Conservation (phyloP, 495 filamentous ascomycete genomes). For the Annulohypoxylon moriforme region DNA sequence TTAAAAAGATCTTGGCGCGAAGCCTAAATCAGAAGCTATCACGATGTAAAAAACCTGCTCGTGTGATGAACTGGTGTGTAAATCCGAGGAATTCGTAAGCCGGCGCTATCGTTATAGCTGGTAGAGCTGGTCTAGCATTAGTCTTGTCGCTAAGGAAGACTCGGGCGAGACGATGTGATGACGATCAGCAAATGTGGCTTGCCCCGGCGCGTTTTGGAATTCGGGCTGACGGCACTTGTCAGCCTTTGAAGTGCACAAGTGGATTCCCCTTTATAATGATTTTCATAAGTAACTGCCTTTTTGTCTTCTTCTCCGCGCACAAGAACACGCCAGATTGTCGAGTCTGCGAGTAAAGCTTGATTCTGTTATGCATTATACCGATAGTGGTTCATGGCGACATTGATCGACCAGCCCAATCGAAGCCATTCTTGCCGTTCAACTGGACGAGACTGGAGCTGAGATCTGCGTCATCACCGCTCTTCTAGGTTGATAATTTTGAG, state of each 20-base stretch:
- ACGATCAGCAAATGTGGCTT: slow-evolving; percentile 40
- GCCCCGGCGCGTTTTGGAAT: slow-evolving; percentile 39
- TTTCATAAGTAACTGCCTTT: slow-evolving; percentile 24
- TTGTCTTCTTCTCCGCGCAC: neutral
- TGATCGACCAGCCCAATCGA: slow-evolving; percentile 24
- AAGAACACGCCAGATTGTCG: slow-evolving; percentile 1
- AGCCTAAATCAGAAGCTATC: slow-evolving; percentile 11
- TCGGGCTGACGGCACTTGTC: slow-evolving; percentile 24
- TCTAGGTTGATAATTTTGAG: neutral
- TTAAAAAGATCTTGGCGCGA: neutral
- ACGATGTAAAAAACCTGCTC: slow-evolving; percentile 9
- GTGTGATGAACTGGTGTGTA: neutral
- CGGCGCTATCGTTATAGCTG: slow-evolving; percentile 27
- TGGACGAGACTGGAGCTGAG: slow-evolving; percentile 19
- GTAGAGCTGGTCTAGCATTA: slow-evolving; percentile 21
- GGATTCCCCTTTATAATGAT: slow-evolving; percentile 41
- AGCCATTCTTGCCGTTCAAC: neutral
- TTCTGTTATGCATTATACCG: slow-evolving; percentile 32
- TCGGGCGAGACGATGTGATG: slow-evolving; percentile 33
- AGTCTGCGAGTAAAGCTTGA: slow-evolving; percentile 36
- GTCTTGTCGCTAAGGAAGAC: slow-evolving; percentile 17
- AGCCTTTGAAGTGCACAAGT: slow-evolving; percentile 18
- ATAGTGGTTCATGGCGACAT: slow-evolving; percentile 29
- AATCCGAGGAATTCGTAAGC: neutral
- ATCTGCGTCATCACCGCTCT: slow-evolving; percentile 15